Evolutionary conservation across 2,329 filamentous ascomycete genomes (phyloP).

Genomic region (Phyllosticta capitalensis): DNA sequence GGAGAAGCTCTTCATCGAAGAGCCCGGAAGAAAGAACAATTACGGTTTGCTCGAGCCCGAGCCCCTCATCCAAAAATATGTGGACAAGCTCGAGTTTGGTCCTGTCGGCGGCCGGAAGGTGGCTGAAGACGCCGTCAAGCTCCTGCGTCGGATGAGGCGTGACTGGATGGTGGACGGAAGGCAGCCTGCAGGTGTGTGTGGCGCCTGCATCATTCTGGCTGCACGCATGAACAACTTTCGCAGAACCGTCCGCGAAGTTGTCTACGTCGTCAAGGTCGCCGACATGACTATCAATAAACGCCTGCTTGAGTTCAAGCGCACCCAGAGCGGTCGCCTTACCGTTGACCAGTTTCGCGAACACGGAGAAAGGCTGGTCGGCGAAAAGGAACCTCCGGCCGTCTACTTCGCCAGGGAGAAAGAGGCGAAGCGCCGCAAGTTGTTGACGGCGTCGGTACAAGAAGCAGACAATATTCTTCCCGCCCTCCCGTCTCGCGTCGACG

Average conservation of each 20-base stretch:
- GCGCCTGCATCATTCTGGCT: constrained; percentile 86
- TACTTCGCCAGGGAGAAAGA: constrained; percentile 52
- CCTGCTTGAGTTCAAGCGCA: constrained; percentile 82
- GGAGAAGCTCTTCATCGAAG: constrained; percentile 56
- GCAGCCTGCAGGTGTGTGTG: constrained; percentile 86
- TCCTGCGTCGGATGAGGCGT: constrained; percentile 85
- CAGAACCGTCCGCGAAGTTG: constrained; percentile 82
- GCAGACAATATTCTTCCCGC: not conserved
- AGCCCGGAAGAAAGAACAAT: constrained; percentile 27
- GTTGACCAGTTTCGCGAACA: constrained; percentile 74
- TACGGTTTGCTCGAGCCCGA: constrained; percentile 65
- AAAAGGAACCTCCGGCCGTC: constrained; percentile 63
- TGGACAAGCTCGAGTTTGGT: constrained; percentile 84
- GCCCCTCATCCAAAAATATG: constrained; percentile 84
- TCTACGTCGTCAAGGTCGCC: constrained; percentile 96
- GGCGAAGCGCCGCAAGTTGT: constrained; percentile 24
- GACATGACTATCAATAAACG: constrained; percentile 88
- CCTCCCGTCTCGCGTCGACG: constrained; percentile 24
- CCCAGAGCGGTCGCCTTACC: constrained; percentile 73
- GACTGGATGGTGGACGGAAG: constrained; percentile 98
- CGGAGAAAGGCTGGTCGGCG: constrained; percentile 57
- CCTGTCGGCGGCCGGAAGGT: constrained; percentile 67
- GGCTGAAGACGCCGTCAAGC: constrained; percentile 75
- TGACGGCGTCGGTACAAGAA: constrained; percentile 13
- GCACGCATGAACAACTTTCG: constrained; percentile 98